Base-by-base conservation (phyloP, 257 asterid species). In the Ophiorrhiza pumila region DNA sequence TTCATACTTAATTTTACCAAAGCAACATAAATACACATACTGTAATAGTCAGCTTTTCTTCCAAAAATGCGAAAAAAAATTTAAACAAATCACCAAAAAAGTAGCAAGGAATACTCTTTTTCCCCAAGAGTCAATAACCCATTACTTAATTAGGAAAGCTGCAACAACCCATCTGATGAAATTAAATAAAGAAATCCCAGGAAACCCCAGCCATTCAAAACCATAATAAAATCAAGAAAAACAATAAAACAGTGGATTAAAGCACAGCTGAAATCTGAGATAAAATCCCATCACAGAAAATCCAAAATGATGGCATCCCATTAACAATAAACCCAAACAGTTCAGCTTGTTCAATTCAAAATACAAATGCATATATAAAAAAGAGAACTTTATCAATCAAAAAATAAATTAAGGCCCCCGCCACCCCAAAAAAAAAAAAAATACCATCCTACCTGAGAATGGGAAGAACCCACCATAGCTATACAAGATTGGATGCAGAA, bases 271-370 rank as follows among this genome's bases (percentile, higher is more conserved):
- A 63, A 76, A 85, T 84, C 83, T 68, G 65, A 41, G 62, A 68
- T 47, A 74, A 81, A 75, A 70, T 80, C 72, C 83, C 79, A 80
- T 25, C 25, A 70, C 76, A 70, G 50, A 80, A 77, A 77, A 74
- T 68, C 80, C 83, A 75, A 75, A 80, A 80, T 78, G 72, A 75
- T 65, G 75, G 50, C 71, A 49, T 39, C 70, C 67, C 45, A 67
- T 74, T 64, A 74, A 64, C 67, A 27, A 7, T 27, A 41, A 45
- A 69, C 67, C 29, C 18, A 43, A 73, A 50, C 52, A 68, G 68
- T 15, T 34, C 29, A 0, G 46, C n/a, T 61, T 34, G 23, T 34
- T 34, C n/a, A 3, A 74, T 5, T 22, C 49, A 41, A 39, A 31
- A 17, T 63, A 27, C 17, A 27, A 29, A 62, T 56, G 39, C 73